Base-by-base conservation (phyloP, 345 rosid genomes). In the Rhodomyrtus tomentosa region DNA sequence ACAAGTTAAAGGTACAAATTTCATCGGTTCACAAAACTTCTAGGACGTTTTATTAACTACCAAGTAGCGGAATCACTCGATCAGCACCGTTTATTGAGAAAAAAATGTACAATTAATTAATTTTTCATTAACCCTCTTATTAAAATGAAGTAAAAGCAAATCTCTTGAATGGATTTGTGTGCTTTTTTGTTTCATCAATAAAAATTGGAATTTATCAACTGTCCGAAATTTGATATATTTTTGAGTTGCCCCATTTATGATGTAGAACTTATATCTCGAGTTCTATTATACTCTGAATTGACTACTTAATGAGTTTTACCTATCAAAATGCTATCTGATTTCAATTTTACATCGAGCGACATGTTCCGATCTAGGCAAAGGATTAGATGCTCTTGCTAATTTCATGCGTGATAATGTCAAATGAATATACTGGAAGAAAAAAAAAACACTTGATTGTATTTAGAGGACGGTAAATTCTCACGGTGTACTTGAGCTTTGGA, bases 161-260 rank as follows among this genome's bases (percentile, higher is more conserved):
- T 0, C 4, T 0, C 3, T 5, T 12, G 38, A 68, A 36, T 36
- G 0, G 1, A 68, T 16, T 1, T 0, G 0, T 3, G 12, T 0
- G 4, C 50, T 6, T 62, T 7, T 1, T 7, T 32, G n/a, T 1
- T 58, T 7, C 10, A 1, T 21, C 3, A 2, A 7, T 53, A 53
- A 7, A 22, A 21, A 10, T 53, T 53, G 0, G 2, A 53, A 7
- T 21, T 49, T 13, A 49, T 49, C 13, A 45, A 45, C 49, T 1
- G 53, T 5, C 0, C 2, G 20, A 16, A 14, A 15, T 51, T 51
- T 51, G 20, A 14, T 5, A 51, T 4, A 20, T 10, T 0, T 53
- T 2, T 20, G 9, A 53, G 24, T 53, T 6, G 24, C 4, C 24
- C 18, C 3, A 53, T 20, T 3, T 16, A 68, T 18, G 40, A 16